Conservation (phyloP, 148 eudicot species). For the Cornus kousa region DNA sequence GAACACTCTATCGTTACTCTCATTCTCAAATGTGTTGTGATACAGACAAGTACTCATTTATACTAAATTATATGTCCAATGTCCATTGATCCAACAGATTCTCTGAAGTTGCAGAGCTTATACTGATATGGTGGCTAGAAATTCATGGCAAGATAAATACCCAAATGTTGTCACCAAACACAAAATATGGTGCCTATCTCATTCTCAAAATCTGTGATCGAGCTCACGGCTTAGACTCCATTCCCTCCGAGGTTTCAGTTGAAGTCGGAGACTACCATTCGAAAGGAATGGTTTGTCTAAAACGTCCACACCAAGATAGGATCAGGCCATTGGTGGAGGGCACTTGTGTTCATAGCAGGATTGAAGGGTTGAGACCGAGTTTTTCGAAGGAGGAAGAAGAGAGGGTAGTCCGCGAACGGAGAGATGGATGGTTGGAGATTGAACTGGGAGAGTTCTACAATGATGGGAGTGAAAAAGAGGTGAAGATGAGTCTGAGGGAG, state of each 20-base stretch:
- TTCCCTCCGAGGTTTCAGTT: slow-evolving; percentile 45
- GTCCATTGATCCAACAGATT: slow-evolving; percentile 30
- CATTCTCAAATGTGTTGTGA: no score
- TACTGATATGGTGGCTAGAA: slow-evolving; percentile 61
- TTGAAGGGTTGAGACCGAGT: slow-evolving; percentile 15
- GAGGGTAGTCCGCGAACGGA: slow-evolving; percentile 19
- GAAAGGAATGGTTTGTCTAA: slow-evolving; percentile 22
- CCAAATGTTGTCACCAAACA: slow-evolving; percentile 32
- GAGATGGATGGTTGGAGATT: slow-evolving; percentile 74
- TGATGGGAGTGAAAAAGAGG: slow-evolving; percentile 30
- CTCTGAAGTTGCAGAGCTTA: slow-evolving; percentile 46
- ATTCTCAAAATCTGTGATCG: slow-evolving; percentile 37
- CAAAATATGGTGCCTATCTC: slow-evolving; percentile 49
- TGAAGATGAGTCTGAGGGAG: slow-evolving; percentile 65
- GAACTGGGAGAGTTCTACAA: slow-evolving; percentile 60
- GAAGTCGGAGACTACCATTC: slow-evolving; percentile 32
- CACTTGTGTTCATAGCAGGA: slow-evolving; percentile 21
- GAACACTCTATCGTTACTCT: no score
- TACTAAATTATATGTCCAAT: no score
- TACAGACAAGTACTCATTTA: no score
- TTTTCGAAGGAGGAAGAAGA: slow-evolving; percentile 15
- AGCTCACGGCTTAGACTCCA: slow-evolving; percentile 54
- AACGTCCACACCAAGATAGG: slow-evolving; percentile 8
- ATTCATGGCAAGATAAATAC: slow-evolving; percentile 32
- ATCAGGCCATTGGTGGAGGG: slow-evolving; percentile 13